Conservation (phyloP, 129 eudicot species). For the Kitagawia praeruptora region DNA sequence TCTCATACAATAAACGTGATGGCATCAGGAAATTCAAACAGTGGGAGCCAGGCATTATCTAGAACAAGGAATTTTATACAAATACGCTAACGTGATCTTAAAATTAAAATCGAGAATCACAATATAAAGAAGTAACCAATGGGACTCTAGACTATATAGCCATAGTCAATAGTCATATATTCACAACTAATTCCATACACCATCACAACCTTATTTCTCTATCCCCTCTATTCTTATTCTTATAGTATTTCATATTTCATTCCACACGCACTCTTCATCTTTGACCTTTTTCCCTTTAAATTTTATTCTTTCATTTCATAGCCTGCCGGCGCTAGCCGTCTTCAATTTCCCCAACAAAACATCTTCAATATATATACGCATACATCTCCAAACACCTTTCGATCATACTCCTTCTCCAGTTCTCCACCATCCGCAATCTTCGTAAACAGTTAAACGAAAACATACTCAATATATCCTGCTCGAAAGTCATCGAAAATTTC, state of each 20-base stretch:
- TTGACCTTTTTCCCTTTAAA: conserved; percentile 7
- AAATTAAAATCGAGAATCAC: conserved; percentile 5
- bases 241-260: background rate
- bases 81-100: background rate
- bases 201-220: background rate
- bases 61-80: background rate
- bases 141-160: background rate
- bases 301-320: background rate
- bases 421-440: no score
- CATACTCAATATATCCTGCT: background rate
- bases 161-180: conserved; percentile 8
- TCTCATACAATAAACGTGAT: background rate
- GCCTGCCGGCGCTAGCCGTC: conserved; percentile 21
- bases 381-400: background rate
- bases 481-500: no score
- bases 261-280: conserved; percentile 28
- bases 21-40: background rate
- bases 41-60: background rate
- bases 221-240: background rate
- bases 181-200: conserved; percentile 2
- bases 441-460: background rate
- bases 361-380: background rate
- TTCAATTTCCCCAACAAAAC: conserved; percentile 4
- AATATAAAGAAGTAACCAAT: background rate
- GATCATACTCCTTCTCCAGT: background rate